Evolutionary conservation across 352 stramenopile genomes (phyloP).

Genomic region (Globisporangium ultimum): DNA sequence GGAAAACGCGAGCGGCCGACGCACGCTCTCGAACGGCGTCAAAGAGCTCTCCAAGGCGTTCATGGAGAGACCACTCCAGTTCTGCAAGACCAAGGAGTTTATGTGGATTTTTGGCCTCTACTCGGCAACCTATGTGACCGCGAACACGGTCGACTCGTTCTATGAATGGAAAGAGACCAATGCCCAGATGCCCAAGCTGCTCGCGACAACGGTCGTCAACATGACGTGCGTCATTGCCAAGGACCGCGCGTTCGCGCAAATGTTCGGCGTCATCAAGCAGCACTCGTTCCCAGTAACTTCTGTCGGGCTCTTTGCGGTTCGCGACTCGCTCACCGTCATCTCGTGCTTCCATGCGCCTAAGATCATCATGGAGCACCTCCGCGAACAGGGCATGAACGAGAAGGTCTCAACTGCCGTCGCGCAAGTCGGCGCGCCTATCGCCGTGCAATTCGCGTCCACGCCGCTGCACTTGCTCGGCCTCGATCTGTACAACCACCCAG

Average conservation of each 20-base stretch:
- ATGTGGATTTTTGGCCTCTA: slow-evolving; percentile 88
- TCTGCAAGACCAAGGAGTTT: slow-evolving; percentile 83
- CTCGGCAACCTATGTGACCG: slow-evolving; percentile 81
- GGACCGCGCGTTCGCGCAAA: slow-evolving; percentile 84
- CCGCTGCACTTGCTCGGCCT: slow-evolving; percentile 86
- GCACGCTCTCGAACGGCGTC: slow-evolving; percentile 58
- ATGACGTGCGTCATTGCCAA: slow-evolving; percentile 89
- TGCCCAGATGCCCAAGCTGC: slow-evolving; percentile 84
- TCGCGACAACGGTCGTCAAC: slow-evolving; percentile 85
- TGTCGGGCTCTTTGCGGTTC: slow-evolving; percentile 79
- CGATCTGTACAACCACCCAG: slow-evolving; percentile 87
- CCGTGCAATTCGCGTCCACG: slow-evolving; percentile 88
- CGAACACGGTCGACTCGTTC: slow-evolving; percentile 84
- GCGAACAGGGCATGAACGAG: slow-evolving; percentile 43
- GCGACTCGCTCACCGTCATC: slow-evolving; percentile 81
- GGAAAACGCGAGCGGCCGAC: slow-evolving; percentile 77
- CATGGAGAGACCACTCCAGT: slow-evolving; percentile 64
- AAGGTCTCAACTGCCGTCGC: slow-evolving; percentile 46
- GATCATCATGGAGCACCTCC: slow-evolving; percentile 61
- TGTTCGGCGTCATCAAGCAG: slow-evolving; percentile 85
- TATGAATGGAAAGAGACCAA: slow-evolving; percentile 70
- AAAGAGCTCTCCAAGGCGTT: slow-evolving; percentile 63
- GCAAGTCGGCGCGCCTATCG: slow-evolving; percentile 79
- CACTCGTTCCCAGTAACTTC: slow-evolving; percentile 72
- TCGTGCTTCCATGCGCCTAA: slow-evolving; percentile 87